These are phyloP conservation scores for Cercospora beticola DNA, from an alignment of 2,329 filamentous ascomycete genomes.

Conservation along the genomic window DNA sequence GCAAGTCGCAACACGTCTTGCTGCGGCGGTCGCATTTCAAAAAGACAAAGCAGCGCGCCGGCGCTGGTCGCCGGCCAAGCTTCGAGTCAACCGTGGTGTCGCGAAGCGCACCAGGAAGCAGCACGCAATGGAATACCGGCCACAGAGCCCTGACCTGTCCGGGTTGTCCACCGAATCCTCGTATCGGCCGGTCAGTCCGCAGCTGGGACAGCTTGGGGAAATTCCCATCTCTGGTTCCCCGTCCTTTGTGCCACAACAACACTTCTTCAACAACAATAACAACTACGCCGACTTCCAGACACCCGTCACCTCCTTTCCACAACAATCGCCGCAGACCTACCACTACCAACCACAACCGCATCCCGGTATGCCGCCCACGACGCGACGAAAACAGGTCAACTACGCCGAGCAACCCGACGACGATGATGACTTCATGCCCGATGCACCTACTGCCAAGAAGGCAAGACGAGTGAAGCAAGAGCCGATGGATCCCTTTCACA, in stretches of 20 bases:
- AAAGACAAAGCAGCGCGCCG: background rate
- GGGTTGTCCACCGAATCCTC: slow-evolving; percentile 3
- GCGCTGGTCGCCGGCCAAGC: slow-evolving; percentile 4
- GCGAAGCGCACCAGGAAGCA: background rate
- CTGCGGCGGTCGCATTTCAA: background rate
- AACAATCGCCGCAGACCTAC: slow-evolving; percentile 15
- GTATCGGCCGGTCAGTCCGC: slow-evolving; percentile 7
- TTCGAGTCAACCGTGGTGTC: background rate
- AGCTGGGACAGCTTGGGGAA: slow-evolving; percentile 11
- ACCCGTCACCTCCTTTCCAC: slow-evolving; percentile 26
- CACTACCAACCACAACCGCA: slow-evolving; percentile 24
- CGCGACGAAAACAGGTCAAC: slow-evolving; percentile 21
- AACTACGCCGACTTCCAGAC: slow-evolving; percentile 22
- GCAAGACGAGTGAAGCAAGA: slow-evolving; percentile 25
- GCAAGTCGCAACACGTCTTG: background rate
- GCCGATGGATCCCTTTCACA: slow-evolving; percentile 9
- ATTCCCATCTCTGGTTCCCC: slow-evolving; percentile 2
- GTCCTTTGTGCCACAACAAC: slow-evolving; percentile 15
- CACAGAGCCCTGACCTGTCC: slow-evolving; percentile 5
- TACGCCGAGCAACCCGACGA: slow-evolving; percentile 24
- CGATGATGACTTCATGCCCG: slow-evolving; percentile 37
- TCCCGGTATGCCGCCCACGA: slow-evolving; percentile 26
- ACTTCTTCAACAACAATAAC: slow-evolving; percentile 9
- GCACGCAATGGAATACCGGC: slow-evolving; percentile 4
- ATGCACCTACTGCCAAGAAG: slow-evolving; percentile 28